Conservation (phyloP, 352 stramenopile genomes). For the Globisporangium paddicum region DNA sequence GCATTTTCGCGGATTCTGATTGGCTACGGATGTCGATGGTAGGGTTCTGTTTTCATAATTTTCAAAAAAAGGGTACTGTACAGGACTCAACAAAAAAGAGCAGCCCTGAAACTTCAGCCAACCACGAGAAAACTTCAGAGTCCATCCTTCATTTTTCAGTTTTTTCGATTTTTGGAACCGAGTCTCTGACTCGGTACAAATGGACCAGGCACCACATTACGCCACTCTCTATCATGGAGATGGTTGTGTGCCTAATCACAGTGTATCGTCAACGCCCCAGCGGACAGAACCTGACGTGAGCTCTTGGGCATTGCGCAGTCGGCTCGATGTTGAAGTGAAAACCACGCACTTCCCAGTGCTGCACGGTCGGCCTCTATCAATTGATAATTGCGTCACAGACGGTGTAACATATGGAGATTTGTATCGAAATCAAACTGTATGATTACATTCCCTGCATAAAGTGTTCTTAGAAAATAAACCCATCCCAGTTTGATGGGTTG, state of each 20-base stretch:
- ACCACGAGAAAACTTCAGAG: background rate
- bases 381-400: conserved; percentile 7
- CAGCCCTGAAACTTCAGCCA: background rate
- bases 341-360: background rate
- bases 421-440: background rate
- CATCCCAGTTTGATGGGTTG: conserved; percentile 5
- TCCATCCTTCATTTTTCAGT: conserved; percentile 7
- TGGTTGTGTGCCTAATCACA: too few relatives aligned
- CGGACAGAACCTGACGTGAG: conserved; percentile 1
- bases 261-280: too few relatives aligned
- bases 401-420: background rate
- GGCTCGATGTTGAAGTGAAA: conserved; percentile 3
- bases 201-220: too few relatives aligned
- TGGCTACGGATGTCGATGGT: background rate
- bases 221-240: background rate
- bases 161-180: background rate
- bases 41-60: background rate
- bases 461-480: background rate
- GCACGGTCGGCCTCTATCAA: background rate
- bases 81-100: background rate
- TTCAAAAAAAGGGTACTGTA: background rate
- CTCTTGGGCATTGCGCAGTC: background rate
- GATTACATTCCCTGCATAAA: background rate
- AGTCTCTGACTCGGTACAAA: too few relatives aligned
- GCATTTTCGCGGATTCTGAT: background rate